Base-by-base conservation (phyloP, 331 rosid species). In the Acacia concinna region DNA sequence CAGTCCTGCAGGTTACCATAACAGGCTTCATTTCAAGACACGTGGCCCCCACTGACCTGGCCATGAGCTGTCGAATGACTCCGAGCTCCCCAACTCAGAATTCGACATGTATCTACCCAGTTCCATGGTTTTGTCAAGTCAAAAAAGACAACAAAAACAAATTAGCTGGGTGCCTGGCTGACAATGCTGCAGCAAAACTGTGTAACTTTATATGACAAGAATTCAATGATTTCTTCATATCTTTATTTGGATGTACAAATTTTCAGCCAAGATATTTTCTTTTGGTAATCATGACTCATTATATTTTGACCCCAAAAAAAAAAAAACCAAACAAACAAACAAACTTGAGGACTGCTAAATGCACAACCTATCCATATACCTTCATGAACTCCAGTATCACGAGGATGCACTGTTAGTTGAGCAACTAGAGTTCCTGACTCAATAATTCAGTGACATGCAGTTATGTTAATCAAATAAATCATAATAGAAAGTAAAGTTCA, bases 1-100 rank as follows among this genome's bases (percentile, higher is more conserved):
- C 59, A 62, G 31, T 35, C 83, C 40, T 69, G 81, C 85, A 80
- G 81, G 59, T 73, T 68, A 78, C 81, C 31, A 32, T 27, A 66
- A 59, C 56, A 65, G 43, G 60, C 83, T 46, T 46, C 52, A 46
- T 13, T 73, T 44, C 71, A 75, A 68, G 78, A 75, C 60, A 78
- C 46, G 59, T 47, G 41, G 70, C 79, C 41, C 41, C 74, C n/a
- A 30, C 21, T 32, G 23, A 57, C 79, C 60, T 51, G 27, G 38
- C 67, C 1, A 21, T 28, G 41, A 73, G 79, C 74, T 63, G 83
- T 65, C 66, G 80, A 64, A 57, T 43, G 71, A 14, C 38, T 4
- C 84, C 0, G 67, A 67, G 74, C 41, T 66, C 71, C 70, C 49
- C 38, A 66, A 38, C 47, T 54, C 38, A 46, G 34, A 77, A 73